phyloP scores from a whole-genome alignment of 345 rosid genomes.

The Combretum micranthum region DNA sequence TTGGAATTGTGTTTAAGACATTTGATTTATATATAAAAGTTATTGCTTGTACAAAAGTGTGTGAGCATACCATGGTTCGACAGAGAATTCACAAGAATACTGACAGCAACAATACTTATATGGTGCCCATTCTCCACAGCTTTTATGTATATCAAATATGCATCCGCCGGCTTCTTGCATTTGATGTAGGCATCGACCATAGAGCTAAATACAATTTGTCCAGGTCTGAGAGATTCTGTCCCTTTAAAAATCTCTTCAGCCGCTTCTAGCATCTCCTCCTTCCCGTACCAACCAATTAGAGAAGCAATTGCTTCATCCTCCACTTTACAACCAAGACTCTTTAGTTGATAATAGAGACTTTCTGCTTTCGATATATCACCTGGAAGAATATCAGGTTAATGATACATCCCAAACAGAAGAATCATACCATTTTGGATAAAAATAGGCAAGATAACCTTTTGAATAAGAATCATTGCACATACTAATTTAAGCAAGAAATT shows the following conservation, averaged over 20 bases:
- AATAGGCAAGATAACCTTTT: too few relatives aligned
- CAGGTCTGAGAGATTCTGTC: conserved; percentile 32
- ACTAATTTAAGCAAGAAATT: too few relatives aligned
- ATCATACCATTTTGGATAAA: too few relatives aligned
- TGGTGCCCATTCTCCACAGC: conserved; percentile 30
- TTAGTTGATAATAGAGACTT: conserved; percentile 29
- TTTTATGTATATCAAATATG: conserved; percentile 49
- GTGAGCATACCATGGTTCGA: conserved; percentile 47
- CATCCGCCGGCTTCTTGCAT: conserved; percentile 55
- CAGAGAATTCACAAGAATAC: conserved; percentile 66
- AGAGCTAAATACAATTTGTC: conserved; percentile 40
- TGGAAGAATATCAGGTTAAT: conserved; percentile 11
- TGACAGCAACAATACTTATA: conserved; percentile 47
- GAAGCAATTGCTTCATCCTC: conserved; percentile 48
- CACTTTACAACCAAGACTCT: conserved; percentile 32
- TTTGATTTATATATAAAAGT: neutral
- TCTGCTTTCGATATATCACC: conserved; percentile 50
- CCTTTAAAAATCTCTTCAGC: conserved; percentile 45
- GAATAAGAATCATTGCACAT: too few relatives aligned
- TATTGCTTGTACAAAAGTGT: neutral
- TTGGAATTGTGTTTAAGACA: too few relatives aligned
- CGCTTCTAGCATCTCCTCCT: conserved; percentile 37
- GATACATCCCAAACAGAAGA: too few relatives aligned
- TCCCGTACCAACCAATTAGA: conserved; percentile 50
- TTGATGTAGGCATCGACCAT: conserved; percentile 62